phyloP scores from a whole-genome alignment of 192 early-diverging fungal genomes.

The Coemansia nantahalensis region DNA sequence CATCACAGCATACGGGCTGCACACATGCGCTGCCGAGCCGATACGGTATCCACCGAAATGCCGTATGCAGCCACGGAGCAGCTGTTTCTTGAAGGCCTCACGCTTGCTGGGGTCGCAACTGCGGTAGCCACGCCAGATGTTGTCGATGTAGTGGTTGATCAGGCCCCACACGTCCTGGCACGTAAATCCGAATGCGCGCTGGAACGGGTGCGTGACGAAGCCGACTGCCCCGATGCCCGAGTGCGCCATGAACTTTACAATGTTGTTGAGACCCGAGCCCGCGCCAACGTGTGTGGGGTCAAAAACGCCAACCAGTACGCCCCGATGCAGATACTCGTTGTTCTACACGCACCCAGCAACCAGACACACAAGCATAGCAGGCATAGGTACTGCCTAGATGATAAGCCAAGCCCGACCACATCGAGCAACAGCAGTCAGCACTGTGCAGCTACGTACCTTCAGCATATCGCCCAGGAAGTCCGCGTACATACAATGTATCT shows the following conservation, averaged over 20 bases:
- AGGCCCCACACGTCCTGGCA: conserved; percentile 1
- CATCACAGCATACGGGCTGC: conserved; percentile 1
- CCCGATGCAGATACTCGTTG: conserved; percentile 2
- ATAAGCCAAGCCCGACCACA: no score
- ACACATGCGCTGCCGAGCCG: neutral
- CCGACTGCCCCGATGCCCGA: neutral
- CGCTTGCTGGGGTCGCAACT: neutral
- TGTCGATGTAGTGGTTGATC: neutral
- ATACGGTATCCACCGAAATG: conserved; percentile 7
- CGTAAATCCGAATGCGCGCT: conserved; percentile 8
- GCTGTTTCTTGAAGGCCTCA: neutral
- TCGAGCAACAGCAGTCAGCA: no score
- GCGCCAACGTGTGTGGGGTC: neutral
- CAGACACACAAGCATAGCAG: no score
- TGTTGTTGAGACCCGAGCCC: conserved; percentile 10
- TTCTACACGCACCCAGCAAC: conserved; percentile 4
- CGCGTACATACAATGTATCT: neutral
- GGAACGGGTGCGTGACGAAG: neutral
- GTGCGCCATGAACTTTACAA: conserved; percentile 1
- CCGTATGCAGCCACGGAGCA: neutral
- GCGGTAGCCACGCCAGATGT: neutral
- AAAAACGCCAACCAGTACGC: conserved; percentile 5
- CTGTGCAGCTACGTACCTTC: neutral
- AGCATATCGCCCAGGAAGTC: neutral
- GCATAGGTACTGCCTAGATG: no score